phyloP scores from a whole-genome alignment of 345 rosid genomes.

The Ceriops tagal region DNA sequence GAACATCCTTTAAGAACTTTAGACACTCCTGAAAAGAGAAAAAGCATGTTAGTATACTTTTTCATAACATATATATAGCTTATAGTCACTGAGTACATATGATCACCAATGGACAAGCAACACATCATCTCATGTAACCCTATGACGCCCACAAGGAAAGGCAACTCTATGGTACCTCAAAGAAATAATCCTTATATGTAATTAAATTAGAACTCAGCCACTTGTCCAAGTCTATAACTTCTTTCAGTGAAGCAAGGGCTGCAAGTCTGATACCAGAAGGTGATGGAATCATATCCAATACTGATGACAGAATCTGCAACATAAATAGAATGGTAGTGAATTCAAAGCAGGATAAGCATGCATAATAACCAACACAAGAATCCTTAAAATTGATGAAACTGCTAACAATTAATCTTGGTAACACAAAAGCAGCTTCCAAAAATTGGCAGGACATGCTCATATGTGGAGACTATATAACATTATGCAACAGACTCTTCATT shows the following conservation, averaged over 20 bases:
- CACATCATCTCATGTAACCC: too few species aligned
- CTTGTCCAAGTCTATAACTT: conserved; percentile 67
- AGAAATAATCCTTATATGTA: conserved; percentile 62
- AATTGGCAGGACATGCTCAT: neutral
- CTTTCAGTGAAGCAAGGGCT: conserved; percentile 77
- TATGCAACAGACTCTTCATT: neutral
- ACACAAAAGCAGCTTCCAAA: neutral
- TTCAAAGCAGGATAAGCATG: neutral
- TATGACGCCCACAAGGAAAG: neutral
- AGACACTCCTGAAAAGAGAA: conserved; percentile 73
- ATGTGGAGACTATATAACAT: neutral
- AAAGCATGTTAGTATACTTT: conserved; percentile 12
- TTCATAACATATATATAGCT: conserved; percentile 9
- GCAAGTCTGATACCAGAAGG: conserved; percentile 70
- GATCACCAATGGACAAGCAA: neutral
- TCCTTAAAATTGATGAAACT: neutral
- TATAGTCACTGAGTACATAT: neutral
- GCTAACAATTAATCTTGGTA: too few species aligned
- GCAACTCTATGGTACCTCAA: conserved; percentile 51
- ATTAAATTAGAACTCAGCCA: conserved; percentile 66
- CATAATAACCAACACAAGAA: neutral
- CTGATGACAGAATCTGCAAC: conserved; percentile 63
- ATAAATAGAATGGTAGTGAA: conserved; percentile 9
- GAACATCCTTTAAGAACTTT: conserved; percentile 70
- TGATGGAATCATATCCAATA: conserved; percentile 71